A percentile compares a stretch with the other conserved stretches of the same genome.
Evolutionary conservation across 352 stramenopile species (phyloP).

Genomic region (Globisporangium cederbergense): DNA sequence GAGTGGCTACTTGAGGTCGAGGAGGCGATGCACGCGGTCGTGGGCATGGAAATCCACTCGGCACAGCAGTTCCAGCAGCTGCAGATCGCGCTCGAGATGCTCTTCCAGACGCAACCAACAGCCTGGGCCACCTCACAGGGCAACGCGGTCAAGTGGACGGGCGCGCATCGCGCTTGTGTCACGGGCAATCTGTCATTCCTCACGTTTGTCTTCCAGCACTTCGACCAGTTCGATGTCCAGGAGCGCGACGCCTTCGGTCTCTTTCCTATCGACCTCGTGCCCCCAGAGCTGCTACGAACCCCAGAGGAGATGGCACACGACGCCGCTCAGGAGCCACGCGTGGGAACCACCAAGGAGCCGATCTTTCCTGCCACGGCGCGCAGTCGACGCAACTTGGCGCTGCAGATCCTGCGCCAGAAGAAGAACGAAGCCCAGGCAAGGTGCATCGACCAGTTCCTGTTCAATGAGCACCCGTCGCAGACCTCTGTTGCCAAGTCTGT

Average conservation of each 20-base stretch:
- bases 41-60: constrained; percentile 53
- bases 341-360: neutral
- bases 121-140: constrained; percentile 24
- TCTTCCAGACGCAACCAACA: constrained; percentile 34
- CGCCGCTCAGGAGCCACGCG: neutral
- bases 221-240: constrained; percentile 28
- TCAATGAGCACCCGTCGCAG: constrained; percentile 14
- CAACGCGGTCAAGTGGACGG: constrained; percentile 45
- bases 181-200: constrained; percentile 60
- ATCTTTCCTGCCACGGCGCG: constrained; percentile 21
- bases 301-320: constrained; percentile 23
- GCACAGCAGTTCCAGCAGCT: constrained; percentile 57
- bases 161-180: constrained; percentile 51
- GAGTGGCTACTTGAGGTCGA: constrained; percentile 34
- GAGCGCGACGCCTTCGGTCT: constrained; percentile 49
- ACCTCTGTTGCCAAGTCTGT: neutral
- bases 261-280: constrained; percentile 53
- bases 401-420: constrained; percentile 33
- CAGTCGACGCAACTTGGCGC: constrained; percentile 25
- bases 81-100: constrained; percentile 57
- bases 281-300: constrained; percentile 39
- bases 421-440: constrained; percentile 28
- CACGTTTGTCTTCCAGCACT: constrained; percentile 42
- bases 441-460: constrained; percentile 15
- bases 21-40: constrained; percentile 50